phyloP scores from a whole-genome alignment of 2,329 filamentous ascomycete species.

The Orbilia brochopaga region DNA sequence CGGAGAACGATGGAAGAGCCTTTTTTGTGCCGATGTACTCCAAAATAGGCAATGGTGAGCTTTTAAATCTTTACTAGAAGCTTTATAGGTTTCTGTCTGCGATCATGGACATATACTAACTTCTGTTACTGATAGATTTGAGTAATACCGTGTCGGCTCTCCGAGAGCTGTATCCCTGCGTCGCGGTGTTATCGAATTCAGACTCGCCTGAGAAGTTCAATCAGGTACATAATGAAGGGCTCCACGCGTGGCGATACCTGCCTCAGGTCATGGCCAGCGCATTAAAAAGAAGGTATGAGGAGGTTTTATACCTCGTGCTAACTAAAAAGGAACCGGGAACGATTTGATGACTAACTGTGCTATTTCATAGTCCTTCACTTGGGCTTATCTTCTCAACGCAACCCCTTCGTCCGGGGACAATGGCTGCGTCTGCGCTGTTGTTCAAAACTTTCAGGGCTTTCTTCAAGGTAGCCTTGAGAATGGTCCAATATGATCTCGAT shows the following conservation, averaged over 20 bases:
- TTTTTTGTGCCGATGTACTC: conserved; percentile 46
- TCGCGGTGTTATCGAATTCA: conserved; percentile 28
- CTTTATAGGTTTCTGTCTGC: neutral
- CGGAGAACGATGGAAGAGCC: conserved; percentile 29
- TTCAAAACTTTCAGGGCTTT: conserved; percentile 40
- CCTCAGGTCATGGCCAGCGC: conserved; percentile 30
- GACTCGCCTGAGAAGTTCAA: conserved; percentile 25
- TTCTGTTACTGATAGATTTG: conserved; percentile 13
- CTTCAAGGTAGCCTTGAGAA: conserved; percentile 27
- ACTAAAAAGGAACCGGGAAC: neutral
- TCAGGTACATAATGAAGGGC: conserved; percentile 30
- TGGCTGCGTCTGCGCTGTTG: conserved; percentile 17
- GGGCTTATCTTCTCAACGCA: conserved; percentile 34
- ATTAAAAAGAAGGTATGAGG: conserved; percentile 31
- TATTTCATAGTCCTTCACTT: conserved; percentile 20
- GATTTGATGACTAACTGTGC: neutral
- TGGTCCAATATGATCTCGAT: conserved; percentile 34
- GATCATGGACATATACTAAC: neutral
- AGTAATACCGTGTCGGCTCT: conserved; percentile 23
- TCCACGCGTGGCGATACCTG: conserved; percentile 40
- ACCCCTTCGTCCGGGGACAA: conserved; percentile 20
- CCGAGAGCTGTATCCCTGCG: conserved; percentile 33
- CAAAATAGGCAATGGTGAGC: conserved; percentile 36
- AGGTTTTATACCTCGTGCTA: neutral
- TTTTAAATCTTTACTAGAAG: neutral